Conservation (phyloP, 352 stramenopile species). For the Pythium oligandrum region DNA sequence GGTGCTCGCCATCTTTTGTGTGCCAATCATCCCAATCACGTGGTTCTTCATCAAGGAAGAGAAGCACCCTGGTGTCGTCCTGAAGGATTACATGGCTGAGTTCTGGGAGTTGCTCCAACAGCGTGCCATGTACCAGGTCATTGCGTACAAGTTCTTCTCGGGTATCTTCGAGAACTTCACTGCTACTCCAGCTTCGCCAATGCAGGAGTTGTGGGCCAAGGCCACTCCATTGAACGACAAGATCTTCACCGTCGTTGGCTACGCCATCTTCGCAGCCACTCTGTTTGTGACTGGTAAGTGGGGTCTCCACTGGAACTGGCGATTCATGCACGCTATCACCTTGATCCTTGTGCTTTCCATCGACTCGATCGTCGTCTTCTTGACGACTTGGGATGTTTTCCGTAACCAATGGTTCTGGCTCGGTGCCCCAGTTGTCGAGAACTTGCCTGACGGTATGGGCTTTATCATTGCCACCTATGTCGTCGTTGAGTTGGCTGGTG, state of each 20-base stretch:
- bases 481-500: slow-evolving; percentile 18
- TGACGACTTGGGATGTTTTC: slow-evolving; percentile 9
- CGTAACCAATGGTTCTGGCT: slow-evolving; percentile 17
- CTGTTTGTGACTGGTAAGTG: slow-evolving; percentile 6
- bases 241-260: slow-evolving; percentile 5
- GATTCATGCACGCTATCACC: slow-evolving; percentile 10
- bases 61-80: slow-evolving; percentile 4
- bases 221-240: slow-evolving; percentile 4
- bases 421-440: slow-evolving; percentile 7
- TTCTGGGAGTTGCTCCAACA: slow-evolving; percentile 10
- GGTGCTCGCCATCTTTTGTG: slow-evolving; percentile 23
- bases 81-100: slow-evolving; percentile 9
- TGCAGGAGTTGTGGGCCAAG: slow-evolving; percentile 4
- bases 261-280: slow-evolving; percentile 4
- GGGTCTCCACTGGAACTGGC: slow-evolving; percentile 25
- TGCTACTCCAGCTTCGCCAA: slow-evolving; percentile 1
- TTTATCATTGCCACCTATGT: slow-evolving; percentile 14
- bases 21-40: slow-evolving; percentile 15
- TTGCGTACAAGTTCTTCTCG: slow-evolving; percentile 20
- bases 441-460: slow-evolving; percentile 7
- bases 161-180: slow-evolving; percentile 10
- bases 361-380: slow-evolving; percentile 9
- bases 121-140: slow-evolving; percentile 22
- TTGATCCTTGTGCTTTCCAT: slow-evolving; percentile 10
- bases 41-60: slow-evolving; percentile 19